phyloP scores from a whole-genome alignment of 345 rosid species.

The Trapa bicornis region DNA sequence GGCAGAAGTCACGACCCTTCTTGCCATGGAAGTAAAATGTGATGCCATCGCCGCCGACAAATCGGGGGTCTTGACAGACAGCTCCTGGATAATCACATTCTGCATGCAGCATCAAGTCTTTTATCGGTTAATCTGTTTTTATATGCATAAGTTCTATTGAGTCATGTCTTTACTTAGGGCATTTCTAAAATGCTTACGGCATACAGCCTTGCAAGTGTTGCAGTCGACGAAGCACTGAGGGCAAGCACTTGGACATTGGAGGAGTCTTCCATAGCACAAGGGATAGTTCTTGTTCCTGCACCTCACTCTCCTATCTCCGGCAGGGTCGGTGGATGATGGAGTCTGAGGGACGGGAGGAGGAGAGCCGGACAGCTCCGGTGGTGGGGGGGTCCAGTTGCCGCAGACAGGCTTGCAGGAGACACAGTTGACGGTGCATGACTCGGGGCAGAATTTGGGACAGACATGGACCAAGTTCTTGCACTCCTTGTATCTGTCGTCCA shows the following conservation, averaged over 20 bases:
- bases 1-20: slow-evolving; percentile 18
- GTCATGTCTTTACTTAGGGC: slow-evolving; percentile 4
- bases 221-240: slow-evolving; percentile 10
- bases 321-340: not conserved
- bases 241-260: slow-evolving; percentile 14
- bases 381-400: slow-evolving; percentile 4
- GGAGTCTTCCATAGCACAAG: slow-evolving; percentile 14
- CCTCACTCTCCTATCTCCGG: not conserved
- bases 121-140: too few species aligned
- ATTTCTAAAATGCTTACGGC: not conserved
- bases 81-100: slow-evolving; percentile 7
- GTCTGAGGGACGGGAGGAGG: not conserved
- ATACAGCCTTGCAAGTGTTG: slow-evolving; percentile 4
- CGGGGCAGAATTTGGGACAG: slow-evolving; percentile 37
- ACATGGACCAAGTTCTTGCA: slow-evolving; percentile 37
- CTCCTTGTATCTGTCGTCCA: slow-evolving; percentile 28
- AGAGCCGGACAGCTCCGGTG: not conserved
- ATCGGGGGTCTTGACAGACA: slow-evolving; percentile 21
- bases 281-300: not conserved
- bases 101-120: slow-evolving; percentile 1
- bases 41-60: slow-evolving; percentile 20
- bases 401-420: slow-evolving; percentile 30
- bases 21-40: slow-evolving; percentile 23
- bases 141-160: not conserved
- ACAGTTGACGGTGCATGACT: not conserved